phyloP scores from a whole-genome alignment of 305 asterid genomes.

The Plantago rigida region DNA sequence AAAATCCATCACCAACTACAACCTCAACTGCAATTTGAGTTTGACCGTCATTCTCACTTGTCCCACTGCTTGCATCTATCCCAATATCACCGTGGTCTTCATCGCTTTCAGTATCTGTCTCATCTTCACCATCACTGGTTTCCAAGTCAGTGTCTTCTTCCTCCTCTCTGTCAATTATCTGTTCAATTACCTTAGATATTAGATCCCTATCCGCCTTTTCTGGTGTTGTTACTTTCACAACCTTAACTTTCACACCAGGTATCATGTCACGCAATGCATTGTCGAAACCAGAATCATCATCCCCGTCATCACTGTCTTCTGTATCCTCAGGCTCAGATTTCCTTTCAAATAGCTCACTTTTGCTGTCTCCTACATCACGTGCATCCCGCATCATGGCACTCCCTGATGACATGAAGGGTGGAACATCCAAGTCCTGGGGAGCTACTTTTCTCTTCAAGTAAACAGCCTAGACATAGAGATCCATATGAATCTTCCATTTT shows the following conservation, averaged over 20 bases:
- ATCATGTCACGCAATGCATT: constrained; percentile 72
- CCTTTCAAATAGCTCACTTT: constrained; percentile 50
- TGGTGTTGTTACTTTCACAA: constrained; percentile 69
- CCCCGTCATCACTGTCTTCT: constrained; percentile 60
- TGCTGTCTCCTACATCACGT: constrained; percentile 47
- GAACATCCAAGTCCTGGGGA: constrained; percentile 40
- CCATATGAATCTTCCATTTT: constrained; percentile 16
- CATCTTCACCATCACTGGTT: constrained; percentile 44
- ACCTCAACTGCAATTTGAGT: constrained; percentile 68
- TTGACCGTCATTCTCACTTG: constrained; percentile 45
- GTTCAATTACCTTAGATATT: constrained; percentile 77
- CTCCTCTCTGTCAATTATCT: constrained; percentile 60
- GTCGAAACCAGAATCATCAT: constrained; percentile 65
- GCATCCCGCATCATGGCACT: constrained; percentile 44
- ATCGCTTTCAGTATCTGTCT: constrained; percentile 46
- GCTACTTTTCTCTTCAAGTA: constrained; percentile 62
- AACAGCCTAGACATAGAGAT: constrained; percentile 54
- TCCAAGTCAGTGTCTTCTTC: constrained; percentile 49
- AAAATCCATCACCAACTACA: constrained; percentile 48
- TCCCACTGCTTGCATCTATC: constrained; percentile 42
- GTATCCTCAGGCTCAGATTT: constrained; percentile 52
- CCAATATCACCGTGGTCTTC: constrained; percentile 53
- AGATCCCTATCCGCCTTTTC: constrained; percentile 64
- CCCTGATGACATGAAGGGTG: constrained; percentile 45
- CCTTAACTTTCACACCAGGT: constrained; percentile 88